Evolutionary conservation across 352 stramenopile species (phyloP).

Genomic region (Phytopythium aichiense): DNA sequence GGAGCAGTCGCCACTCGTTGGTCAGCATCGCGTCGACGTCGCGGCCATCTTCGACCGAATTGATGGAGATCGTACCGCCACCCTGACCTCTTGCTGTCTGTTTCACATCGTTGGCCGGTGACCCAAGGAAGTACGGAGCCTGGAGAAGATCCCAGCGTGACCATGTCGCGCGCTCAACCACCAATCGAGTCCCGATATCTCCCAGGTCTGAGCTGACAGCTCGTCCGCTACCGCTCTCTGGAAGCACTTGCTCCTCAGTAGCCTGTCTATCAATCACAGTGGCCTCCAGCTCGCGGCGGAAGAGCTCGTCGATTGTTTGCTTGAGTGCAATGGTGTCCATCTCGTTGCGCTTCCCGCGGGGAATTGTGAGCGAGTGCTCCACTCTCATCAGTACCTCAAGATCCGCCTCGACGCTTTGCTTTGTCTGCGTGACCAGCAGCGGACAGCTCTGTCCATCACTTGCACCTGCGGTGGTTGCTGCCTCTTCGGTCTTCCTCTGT

Average conservation of each 20-base stretch:
- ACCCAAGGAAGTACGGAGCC: not conserved
- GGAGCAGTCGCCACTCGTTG: slow-evolving; percentile 38
- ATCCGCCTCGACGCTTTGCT: slow-evolving; percentile 24
- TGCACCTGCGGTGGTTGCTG: not conserved
- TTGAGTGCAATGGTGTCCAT: slow-evolving; percentile 1
- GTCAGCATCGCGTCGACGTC: slow-evolving; percentile 29
- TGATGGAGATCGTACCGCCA: not conserved
- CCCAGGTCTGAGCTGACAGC: not conserved
- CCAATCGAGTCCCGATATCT: not conserved
- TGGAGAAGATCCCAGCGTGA: slow-evolving; percentile 27
- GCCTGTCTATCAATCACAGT: not conserved
- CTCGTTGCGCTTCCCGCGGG: not conserved
- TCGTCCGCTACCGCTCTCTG: too few species aligned
- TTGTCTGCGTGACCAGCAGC: slow-evolving; percentile 25
- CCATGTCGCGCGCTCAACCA: slow-evolving; percentile 6
- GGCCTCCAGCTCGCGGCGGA: not conserved
- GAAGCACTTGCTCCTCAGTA: too few species aligned
- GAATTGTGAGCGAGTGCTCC: slow-evolving; percentile 11
- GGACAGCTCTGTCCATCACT: slow-evolving; percentile 29
- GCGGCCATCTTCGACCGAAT: not conserved
- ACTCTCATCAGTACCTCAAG: slow-evolving; percentile 18
- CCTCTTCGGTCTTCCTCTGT: not conserved
- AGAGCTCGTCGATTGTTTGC: not conserved
- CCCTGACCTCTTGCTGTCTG: not conserved
- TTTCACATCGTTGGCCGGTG: not conserved